Evolutionary conservation across 2,329 filamentous ascomycete genomes (phyloP), one percentile per base, ranked within the genome.

Genomic region (Alternaria arbusti): DNA sequence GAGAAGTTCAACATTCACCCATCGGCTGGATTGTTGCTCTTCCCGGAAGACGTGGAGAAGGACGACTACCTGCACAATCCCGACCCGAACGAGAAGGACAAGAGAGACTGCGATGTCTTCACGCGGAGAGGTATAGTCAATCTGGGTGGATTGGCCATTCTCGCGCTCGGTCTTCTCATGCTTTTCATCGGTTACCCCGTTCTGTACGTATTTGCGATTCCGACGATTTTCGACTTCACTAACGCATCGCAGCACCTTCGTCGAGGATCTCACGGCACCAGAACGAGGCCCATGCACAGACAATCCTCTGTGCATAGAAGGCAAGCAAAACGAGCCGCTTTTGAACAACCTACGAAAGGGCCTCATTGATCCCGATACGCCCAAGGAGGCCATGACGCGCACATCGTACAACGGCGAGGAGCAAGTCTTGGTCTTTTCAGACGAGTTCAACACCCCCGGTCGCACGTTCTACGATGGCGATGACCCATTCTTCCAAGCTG

Each of bases 1-100:
- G 88, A 91, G 73, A 92, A 92, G 78, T 92, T 90, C 78, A 91
- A 91, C 73, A 91, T 92, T 57, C 83, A 87, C 75, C 89, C 90
- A 1, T 89, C 88, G 3, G 87, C 89, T 13, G 89, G 89, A 6
- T 79, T 92, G 56, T 76, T 92, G 44, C 80, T 92, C 20, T 92
- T 89, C 70, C 90, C 90, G 0, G 89, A 91, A 75, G 90, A 92
- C 73, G 87, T 91, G 22, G 90, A 92, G 76, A 91, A 91, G 71
- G 90, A 92, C 74, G 90, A 92, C 73, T 90, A 87, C 67, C 73
- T 92, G 65, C 90, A 92, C 74, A 91, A 91, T 70, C 90, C 90
- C 1, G 89, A 90, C 71, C 87, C 89, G 1, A 85, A 86, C 56
- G 89, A 91, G 50, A 87, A 86, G 68, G 84, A 89, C 44, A 80